Percentiles rank a stretch among this genome's conserved stretches.
These are phyloP conservation scores for Hortaea sp. DNA, from an alignment of 2,329 filamentous ascomycete species.

Conservation along the genomic window DNA sequence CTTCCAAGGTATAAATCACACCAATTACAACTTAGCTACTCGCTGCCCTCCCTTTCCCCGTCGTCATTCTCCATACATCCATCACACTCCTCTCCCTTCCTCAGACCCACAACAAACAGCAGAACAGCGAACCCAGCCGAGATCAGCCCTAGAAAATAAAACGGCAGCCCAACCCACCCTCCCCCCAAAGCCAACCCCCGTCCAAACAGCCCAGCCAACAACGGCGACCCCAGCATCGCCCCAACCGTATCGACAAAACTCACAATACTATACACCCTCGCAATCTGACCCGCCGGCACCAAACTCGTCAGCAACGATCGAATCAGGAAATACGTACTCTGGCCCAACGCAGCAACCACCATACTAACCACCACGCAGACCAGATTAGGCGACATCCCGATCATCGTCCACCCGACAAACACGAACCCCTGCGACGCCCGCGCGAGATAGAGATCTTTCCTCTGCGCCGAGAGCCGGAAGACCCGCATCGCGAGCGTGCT, in stretches of 20 bases:
- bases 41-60: too few species aligned
- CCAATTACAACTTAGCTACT: too few species aligned
- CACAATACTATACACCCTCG: slow-evolving; percentile 44
- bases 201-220: slow-evolving; percentile 39
- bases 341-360: slow-evolving; percentile 37
- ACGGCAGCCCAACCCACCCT: slow-evolving; percentile 41
- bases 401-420: slow-evolving; percentile 18
- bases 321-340: slow-evolving; percentile 34
- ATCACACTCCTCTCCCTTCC: slow-evolving; percentile 22
- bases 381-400: slow-evolving; percentile 22
- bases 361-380: slow-evolving; percentile 28
- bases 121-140: slow-evolving; percentile 13
- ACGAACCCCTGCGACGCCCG: slow-evolving; percentile 19
- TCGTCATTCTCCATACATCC: too few species aligned
- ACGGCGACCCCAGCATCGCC: slow-evolving; percentile 37
- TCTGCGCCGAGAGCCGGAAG: slow-evolving; percentile 13
- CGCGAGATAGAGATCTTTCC: slow-evolving; percentile 24
- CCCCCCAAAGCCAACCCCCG: slow-evolving; percentile 39
- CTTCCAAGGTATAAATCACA: too few species aligned
- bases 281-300: slow-evolving; percentile 45
- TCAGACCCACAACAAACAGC: slow-evolving; percentile 10
- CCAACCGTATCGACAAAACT: slow-evolving; percentile 42
- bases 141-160: slow-evolving; percentile 31
- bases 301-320: slow-evolving; percentile 44
- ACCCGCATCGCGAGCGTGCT: slow-evolving; percentile 12